Percentiles rank a stretch among this genome's conserved stretches.
phyloP scores from a whole-genome alignment of 2,329 filamentous ascomycete genomes.

The Orbilia quercus region DNA sequence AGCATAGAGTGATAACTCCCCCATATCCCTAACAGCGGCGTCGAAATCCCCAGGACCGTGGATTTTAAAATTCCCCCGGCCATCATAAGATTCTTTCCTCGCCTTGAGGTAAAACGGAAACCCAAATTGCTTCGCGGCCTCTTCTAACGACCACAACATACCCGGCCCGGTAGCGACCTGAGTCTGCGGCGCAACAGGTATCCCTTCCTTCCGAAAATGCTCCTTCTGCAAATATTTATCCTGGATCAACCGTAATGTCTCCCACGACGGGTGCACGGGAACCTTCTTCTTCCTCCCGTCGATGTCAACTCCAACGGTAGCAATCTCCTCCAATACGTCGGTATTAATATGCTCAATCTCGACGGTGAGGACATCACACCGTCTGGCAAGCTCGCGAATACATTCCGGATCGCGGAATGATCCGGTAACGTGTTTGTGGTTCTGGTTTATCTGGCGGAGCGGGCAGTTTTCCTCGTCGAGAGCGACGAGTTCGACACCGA shows the following conservation, averaged over 20 bases:
- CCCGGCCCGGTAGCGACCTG: conserved; percentile 67
- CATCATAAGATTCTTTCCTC: conserved; percentile 89
- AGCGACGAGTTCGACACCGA: conserved; percentile 81
- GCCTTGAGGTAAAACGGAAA: conserved; percentile 94
- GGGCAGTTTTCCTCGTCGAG: conserved; percentile 81
- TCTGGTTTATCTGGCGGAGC: conserved; percentile 85
- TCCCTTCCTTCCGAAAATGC: conserved; percentile 74
- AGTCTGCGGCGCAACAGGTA: conserved; percentile 77
- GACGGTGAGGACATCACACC: conserved; percentile 84
- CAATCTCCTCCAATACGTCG: conserved; percentile 86
- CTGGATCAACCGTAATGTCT: conserved; percentile 87
- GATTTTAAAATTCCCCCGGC: conserved; percentile 76
- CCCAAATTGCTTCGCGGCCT: conserved; percentile 72
- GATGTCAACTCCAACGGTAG: conserved; percentile 65
- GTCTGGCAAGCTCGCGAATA: conserved; percentile 79
- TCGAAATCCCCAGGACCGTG: conserved; percentile 75
- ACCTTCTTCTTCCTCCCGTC: conserved; percentile 22
- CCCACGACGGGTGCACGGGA: conserved; percentile 80
- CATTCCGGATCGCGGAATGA: conserved; percentile 87
- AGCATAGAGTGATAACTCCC: conserved; percentile 76
- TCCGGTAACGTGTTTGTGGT: conserved; percentile 79
- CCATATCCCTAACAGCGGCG: conserved; percentile 70
- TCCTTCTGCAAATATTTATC: conserved; percentile 93
- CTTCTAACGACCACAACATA: conserved; percentile 71
- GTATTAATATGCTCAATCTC: conserved; percentile 97